These are phyloP conservation scores for Baudoinia panamericana DNA, from an alignment of 495 filamentous ascomycete species.

Conservation along the genomic window DNA sequence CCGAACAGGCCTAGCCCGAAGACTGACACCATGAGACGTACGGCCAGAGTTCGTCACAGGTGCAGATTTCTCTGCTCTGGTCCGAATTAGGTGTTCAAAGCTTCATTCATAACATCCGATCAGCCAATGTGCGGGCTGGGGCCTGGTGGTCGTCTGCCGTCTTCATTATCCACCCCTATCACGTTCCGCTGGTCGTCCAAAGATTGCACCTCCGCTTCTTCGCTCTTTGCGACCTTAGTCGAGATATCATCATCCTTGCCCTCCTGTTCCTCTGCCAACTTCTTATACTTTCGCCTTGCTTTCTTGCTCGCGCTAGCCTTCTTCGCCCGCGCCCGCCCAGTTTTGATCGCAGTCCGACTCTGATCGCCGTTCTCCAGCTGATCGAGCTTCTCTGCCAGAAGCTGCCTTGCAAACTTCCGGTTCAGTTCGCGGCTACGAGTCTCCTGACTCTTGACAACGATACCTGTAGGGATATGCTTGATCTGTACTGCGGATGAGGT, in stretches of 20 bases:
- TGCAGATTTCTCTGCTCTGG: too few relatives aligned
- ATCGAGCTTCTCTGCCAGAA: slow-evolving; percentile 70
- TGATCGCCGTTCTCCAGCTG: slow-evolving; percentile 45
- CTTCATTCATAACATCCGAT: too few relatives aligned
- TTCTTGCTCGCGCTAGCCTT: slow-evolving; percentile 58
- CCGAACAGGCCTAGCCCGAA: too few relatives aligned
- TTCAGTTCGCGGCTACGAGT: slow-evolving; percentile 83
- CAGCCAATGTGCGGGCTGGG: too few relatives aligned
- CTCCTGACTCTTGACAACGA: slow-evolving; percentile 84
- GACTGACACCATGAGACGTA: too few relatives aligned
- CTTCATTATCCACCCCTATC: too few relatives aligned
- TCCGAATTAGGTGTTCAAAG: too few relatives aligned
- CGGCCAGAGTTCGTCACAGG: too few relatives aligned
- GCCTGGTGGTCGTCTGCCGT: too few relatives aligned
- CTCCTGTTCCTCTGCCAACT: slow-evolving; percentile 31
- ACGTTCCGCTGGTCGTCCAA: too few relatives aligned
- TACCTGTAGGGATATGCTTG: slow-evolving; percentile 73
- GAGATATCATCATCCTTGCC: slow-evolving; percentile 31
- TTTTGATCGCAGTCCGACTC: slow-evolving; percentile 45
- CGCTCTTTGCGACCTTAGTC: too few relatives aligned
- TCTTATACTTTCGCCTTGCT: slow-evolving; percentile 50
- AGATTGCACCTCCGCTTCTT: too few relatives aligned
- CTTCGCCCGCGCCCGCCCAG: slow-evolving; percentile 41
- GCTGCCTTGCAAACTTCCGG: slow-evolving; percentile 65
- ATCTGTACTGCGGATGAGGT: slow-evolving; percentile 90